Conservation (phyloP, 2,329 filamentous ascomycete species). For the Cadophora luteo-olivacea region DNA sequence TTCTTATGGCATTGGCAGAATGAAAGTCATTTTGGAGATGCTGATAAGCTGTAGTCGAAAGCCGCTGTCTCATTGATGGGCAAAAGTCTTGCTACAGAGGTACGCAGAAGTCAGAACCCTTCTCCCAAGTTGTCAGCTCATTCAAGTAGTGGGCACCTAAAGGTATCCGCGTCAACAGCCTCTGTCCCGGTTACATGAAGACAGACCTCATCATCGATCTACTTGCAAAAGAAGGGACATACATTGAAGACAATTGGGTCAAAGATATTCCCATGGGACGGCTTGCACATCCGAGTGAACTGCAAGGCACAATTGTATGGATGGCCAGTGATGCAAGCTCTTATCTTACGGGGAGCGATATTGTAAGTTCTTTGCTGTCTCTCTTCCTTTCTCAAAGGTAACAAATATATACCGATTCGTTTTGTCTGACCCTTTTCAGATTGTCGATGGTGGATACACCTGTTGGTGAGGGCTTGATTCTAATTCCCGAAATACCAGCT, state of each 20-base stretch:
- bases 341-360: conserved; percentile 38
- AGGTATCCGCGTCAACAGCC: conserved; percentile 69
- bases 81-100: conserved; percentile 61
- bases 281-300: conserved; percentile 48
- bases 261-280: conserved; percentile 47
- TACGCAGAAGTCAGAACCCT: conserved; percentile 14
- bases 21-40: background rate
- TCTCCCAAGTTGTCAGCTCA: background rate
- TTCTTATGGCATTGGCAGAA: background rate
- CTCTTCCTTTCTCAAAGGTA: background rate
- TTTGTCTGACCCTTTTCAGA: background rate
- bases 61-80: conserved; percentile 66
- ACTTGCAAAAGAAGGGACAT: conserved; percentile 46
- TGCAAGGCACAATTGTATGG: conserved; percentile 45
- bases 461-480: conserved; percentile 6
- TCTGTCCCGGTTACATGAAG: conserved; percentile 64
- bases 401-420: background rate
- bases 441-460: conserved; percentile 16
- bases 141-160: conserved; percentile 61
- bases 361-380: conserved; percentile 29
- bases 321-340: conserved; percentile 41
- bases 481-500: background rate
- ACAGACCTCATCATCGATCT: conserved; percentile 46
- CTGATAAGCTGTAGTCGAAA: conserved; percentile 51
- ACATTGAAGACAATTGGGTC: conserved; percentile 47